Evolutionary conservation across 768 basidiomycete genomes (phyloP).

Genomic region (Pulveroboletus sp.): DNA sequence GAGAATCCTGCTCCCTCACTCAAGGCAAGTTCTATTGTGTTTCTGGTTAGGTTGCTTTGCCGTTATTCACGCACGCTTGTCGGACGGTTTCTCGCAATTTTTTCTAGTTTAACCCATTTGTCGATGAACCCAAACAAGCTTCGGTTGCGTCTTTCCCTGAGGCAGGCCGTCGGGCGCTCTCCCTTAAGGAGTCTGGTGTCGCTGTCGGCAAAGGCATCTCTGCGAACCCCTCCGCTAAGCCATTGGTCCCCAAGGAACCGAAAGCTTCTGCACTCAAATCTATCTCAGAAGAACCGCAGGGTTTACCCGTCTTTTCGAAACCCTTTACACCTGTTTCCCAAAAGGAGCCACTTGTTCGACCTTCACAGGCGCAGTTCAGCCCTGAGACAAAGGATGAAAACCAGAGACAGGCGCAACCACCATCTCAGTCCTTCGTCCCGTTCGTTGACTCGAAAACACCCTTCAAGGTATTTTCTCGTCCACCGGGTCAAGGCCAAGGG

Average conservation of each 20-base stretch:
- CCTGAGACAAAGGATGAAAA: slow-evolving; percentile 18
- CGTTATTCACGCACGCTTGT: slow-evolving; percentile 9
- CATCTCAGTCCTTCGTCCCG: slow-evolving; percentile 38
- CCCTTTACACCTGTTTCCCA: slow-evolving; percentile 59
- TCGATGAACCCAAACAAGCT: slow-evolving; percentile 49
- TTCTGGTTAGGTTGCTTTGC: neutral
- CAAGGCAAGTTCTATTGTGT: slow-evolving; percentile 10
- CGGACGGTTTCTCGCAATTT: neutral
- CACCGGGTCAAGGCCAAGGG: slow-evolving; percentile 38
- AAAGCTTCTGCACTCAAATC: slow-evolving; percentile 29
- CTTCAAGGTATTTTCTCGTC: slow-evolving; percentile 68
- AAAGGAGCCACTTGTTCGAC: slow-evolving; percentile 31
- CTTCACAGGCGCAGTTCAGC: slow-evolving; percentile 15
- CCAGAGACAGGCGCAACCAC: slow-evolving; percentile 13
- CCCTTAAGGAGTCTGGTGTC: slow-evolving; percentile 42
- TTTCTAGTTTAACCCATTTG: slow-evolving; percentile 60
- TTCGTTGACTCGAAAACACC: slow-evolving; percentile 38
- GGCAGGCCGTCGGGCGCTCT: slow-evolving; percentile 39
- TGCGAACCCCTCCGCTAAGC: slow-evolving; percentile 24
- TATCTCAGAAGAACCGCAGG: slow-evolving; percentile 34
- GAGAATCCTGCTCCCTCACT: slow-evolving; percentile 36
- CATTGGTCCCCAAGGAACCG: slow-evolving; percentile 15
- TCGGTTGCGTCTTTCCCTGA: slow-evolving; percentile 31
- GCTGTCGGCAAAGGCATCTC: slow-evolving; percentile 15
- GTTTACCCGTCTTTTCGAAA: slow-evolving; percentile 49